Evolutionary conservation across 108 stramenopile species (phyloP).

Genomic region (Stephanodiscus minutulus): DNA sequence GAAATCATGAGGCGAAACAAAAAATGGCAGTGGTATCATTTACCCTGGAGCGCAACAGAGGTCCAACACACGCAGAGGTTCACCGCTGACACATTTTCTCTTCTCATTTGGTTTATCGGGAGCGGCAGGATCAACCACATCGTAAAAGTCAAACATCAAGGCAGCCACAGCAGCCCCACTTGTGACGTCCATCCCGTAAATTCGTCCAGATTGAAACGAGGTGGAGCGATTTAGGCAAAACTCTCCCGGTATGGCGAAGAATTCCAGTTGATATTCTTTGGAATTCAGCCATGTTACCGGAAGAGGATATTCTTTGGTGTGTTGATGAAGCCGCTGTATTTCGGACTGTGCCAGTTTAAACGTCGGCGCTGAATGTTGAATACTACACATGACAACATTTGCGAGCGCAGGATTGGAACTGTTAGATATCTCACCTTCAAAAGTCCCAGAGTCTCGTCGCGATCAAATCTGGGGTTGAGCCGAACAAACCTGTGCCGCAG

Average conservation of each 20-base stretch:
- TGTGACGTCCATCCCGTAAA: slow-evolving; percentile 91
- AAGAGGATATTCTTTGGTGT: slow-evolving; percentile 25
- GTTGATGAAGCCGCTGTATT: background rate
- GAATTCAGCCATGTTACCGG: slow-evolving; percentile 65
- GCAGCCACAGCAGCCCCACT: slow-evolving; percentile 86
- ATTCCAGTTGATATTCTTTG: slow-evolving; percentile 38
- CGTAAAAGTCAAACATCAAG: slow-evolving; percentile 56
- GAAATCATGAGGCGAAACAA: background rate
- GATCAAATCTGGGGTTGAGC: slow-evolving; percentile 72
- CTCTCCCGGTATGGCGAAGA: slow-evolving; percentile 68
- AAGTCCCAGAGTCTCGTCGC: slow-evolving; percentile 52
- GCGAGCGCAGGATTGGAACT: background rate
- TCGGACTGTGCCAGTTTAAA: slow-evolving; percentile 9
- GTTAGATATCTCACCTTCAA: slow-evolving; percentile 21
- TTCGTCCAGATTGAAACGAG: slow-evolving; percentile 67
- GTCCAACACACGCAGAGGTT: slow-evolving; percentile 74
- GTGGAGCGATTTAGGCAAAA: slow-evolving; percentile 60
- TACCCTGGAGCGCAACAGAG: slow-evolving; percentile 89
- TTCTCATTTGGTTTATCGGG: background rate
- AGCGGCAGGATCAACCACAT: slow-evolving; percentile 6
- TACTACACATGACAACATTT: background rate
- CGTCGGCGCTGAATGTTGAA: background rate
- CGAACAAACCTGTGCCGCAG: slow-evolving; percentile 49
- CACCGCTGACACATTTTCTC: background rate
- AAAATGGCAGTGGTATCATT: background rate